Conservation (phyloP, 768 basidiomycete species). For the Boletus subcaerulescens region DNA sequence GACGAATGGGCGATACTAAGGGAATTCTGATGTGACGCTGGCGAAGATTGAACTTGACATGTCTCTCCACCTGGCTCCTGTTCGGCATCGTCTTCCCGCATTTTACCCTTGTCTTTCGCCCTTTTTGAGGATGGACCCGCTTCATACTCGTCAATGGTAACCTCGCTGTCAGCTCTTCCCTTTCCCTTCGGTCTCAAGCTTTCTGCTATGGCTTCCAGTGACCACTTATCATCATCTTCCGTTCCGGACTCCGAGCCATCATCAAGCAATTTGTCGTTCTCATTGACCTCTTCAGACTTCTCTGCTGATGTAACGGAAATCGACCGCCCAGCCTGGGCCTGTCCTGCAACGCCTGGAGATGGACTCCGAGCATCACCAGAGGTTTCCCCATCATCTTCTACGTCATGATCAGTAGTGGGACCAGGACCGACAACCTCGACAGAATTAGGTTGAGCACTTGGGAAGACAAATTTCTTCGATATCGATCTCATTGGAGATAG, state of each 20-base stretch:
- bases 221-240: constrained; percentile 24
- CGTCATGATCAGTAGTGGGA: background rate
- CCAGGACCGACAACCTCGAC: background rate
- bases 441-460: constrained; percentile 19
- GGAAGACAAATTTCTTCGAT: constrained; percentile 53
- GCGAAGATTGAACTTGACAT: constrained; percentile 6
- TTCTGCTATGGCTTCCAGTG: constrained; percentile 17
- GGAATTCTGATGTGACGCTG: constrained; percentile 10
- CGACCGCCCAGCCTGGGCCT: constrained; percentile 1
- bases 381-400: constrained; percentile 1
- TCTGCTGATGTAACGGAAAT: background rate
- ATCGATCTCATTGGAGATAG: constrained; percentile 46
- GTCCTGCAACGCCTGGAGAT: background rate
- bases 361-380: background rate
- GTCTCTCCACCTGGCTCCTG: constrained; percentile 10
- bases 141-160: constrained; percentile 9
- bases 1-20: constrained; percentile 3
- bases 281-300: background rate
- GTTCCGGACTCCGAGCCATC: constrained; percentile 10
- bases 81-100: constrained; percentile 13
- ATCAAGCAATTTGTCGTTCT: background rate
- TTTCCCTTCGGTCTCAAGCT: constrained; percentile 25
- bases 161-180: constrained; percentile 21
- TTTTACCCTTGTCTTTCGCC: constrained; percentile 21
- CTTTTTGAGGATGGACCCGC: constrained; percentile 7